Percentiles rank a stretch among this genome's conserved stretches.
phyloP scores from a whole-genome alignment of 371 early-diverging fungal genomes.

The Saksenaea oblongispora region DNA sequence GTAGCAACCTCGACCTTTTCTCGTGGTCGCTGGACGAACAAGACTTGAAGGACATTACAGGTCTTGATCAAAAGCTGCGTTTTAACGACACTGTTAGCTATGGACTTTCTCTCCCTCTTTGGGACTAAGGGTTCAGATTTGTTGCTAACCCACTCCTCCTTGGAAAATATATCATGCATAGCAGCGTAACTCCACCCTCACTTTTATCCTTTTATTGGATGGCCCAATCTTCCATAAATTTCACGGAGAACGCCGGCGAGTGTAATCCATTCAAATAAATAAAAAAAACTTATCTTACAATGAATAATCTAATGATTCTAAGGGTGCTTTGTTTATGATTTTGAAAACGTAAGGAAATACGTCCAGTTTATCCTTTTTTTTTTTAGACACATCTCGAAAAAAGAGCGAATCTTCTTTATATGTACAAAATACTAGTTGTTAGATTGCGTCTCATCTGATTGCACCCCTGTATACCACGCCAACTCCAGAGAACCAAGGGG shows the following conservation, averaged over 20 bases:
- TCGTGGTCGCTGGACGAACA: slow-evolving; percentile 23
- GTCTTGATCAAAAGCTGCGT: slow-evolving; percentile 31
- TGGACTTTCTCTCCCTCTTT: slow-evolving; percentile 38
- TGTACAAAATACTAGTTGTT: background rate
- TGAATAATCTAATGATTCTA: too few species aligned
- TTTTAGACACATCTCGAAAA: background rate
- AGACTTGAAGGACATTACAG: slow-evolving; percentile 27
- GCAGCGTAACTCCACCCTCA: too few species aligned
- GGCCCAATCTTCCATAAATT: too few species aligned
- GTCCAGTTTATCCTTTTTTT: too few species aligned
- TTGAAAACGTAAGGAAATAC: too few species aligned
- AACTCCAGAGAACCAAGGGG: slow-evolving; percentile 12
- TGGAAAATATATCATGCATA: too few species aligned
- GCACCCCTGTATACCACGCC: slow-evolving; percentile 17
- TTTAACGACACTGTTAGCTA: slow-evolving; percentile 36
- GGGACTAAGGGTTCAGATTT: slow-evolving; percentile 20
- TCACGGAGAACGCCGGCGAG: too few species aligned
- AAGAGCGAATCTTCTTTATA: background rate
- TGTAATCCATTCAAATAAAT: too few species aligned
- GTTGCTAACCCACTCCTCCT: too few species aligned
- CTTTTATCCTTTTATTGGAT: too few species aligned
- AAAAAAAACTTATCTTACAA: too few species aligned
- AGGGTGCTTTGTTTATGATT: too few species aligned
- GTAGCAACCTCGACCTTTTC: slow-evolving; percentile 32
- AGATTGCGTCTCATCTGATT: background rate